Evolutionary conservation across 305 asterid species (phyloP).

Genomic region (Fraxinus albicans): DNA sequence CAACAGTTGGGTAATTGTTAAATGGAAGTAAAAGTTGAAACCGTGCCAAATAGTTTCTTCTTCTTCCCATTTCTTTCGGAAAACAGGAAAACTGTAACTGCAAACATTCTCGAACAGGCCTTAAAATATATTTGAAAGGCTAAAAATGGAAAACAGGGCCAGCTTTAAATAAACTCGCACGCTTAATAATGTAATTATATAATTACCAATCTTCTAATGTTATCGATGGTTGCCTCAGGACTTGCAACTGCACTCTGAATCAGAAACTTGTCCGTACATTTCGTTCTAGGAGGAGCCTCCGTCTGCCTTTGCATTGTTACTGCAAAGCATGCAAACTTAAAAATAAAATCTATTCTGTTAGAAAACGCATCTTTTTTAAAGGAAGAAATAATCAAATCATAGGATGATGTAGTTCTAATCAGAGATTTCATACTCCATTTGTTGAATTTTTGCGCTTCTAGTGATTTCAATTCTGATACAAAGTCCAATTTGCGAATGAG

Average conservation of each 20-base stretch:
- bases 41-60: neutral
- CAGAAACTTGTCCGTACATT: conserved; percentile 59
- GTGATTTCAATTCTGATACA: neutral
- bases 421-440: neutral
- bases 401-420: neutral
- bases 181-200: neutral
- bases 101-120: conserved; percentile 9
- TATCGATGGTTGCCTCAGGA: conserved; percentile 32
- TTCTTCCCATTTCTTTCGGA: neutral
- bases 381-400: neutral
- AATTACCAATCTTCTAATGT: conserved; percentile 45
- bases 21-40: neutral
- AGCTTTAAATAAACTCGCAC: neutral
- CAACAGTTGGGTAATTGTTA: neutral
- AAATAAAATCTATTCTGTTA: neutral
- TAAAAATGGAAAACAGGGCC: neutral
- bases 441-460: neutral
- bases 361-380: neutral
- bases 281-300: conserved; percentile 39
- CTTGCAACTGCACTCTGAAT: conserved; percentile 46
- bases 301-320: conserved; percentile 39
- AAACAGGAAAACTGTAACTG: neutral
- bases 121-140: neutral
- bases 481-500: neutral
- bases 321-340: conserved; percentile 22